Evolutionary conservation across 2,329 filamentous ascomycete genomes (phyloP).

Genomic region (Emericellopsis cladophorae): DNA sequence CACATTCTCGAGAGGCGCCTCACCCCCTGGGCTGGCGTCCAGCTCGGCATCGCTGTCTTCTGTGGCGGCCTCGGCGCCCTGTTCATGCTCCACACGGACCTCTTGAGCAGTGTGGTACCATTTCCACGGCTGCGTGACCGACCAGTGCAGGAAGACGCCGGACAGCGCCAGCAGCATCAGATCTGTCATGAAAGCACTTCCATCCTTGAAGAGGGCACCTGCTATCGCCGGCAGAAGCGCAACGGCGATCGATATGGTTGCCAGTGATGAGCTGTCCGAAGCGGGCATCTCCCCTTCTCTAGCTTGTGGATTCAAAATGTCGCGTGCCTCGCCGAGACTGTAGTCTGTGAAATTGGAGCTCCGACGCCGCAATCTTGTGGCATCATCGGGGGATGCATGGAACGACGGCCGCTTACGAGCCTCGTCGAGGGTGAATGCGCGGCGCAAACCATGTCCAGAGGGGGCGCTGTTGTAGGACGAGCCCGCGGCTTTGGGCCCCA

Average conservation of each 20-base stretch:
- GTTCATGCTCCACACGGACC: slow-evolving; percentile 39
- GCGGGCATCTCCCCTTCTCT: slow-evolving; percentile 17
- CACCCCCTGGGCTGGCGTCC: slow-evolving; percentile 6
- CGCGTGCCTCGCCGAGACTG: slow-evolving; percentile 56
- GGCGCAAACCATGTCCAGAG: slow-evolving; percentile 24
- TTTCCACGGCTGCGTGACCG: slow-evolving; percentile 74
- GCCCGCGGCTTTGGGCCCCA: background rate
- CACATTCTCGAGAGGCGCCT: slow-evolving; percentile 24
- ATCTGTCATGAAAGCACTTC: slow-evolving; percentile 73
- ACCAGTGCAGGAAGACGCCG: slow-evolving; percentile 85
- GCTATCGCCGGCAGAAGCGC: slow-evolving; percentile 78
- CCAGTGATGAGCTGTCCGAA: slow-evolving; percentile 54
- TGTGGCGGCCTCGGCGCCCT: slow-evolving; percentile 22
- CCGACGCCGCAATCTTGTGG: slow-evolving; percentile 37
- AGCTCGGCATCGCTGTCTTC: slow-evolving; percentile 29
- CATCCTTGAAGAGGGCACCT: slow-evolving; percentile 74
- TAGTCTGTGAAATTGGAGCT: slow-evolving; percentile 72
- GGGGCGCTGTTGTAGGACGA: slow-evolving; percentile 2
- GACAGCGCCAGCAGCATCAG: slow-evolving; percentile 68
- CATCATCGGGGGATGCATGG: slow-evolving; percentile 11
- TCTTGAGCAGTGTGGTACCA: slow-evolving; percentile 66
- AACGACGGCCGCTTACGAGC: slow-evolving; percentile 10
- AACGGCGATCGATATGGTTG: slow-evolving; percentile 70
- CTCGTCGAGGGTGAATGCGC: slow-evolving; percentile 26
- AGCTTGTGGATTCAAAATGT: slow-evolving; percentile 46